A percentile compares a stretch with the other conserved stretches of the same genome.
Conservation (phyloP, 2,329 filamentous ascomycete species). For the Fusarium liriodendri region DNA sequence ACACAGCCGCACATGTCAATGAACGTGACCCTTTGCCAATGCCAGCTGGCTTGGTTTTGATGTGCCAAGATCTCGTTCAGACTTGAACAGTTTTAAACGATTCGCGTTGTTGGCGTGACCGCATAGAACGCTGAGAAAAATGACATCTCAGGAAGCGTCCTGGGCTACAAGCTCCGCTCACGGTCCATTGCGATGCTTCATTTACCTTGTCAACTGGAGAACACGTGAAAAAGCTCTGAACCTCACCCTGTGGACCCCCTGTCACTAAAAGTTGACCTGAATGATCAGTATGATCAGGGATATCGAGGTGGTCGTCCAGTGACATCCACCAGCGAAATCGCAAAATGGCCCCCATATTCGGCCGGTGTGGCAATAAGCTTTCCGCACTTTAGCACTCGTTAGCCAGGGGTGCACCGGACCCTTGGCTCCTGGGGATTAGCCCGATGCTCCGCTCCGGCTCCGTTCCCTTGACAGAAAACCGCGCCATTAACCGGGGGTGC, state of each 20-base stretch:
- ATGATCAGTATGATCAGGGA: background rate
- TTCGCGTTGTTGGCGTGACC: background rate
- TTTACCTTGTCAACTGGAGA: background rate
- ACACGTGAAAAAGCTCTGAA: background rate
- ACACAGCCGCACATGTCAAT: background rate
- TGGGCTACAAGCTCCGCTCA: background rate
- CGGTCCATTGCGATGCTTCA: background rate
- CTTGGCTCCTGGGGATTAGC: background rate
- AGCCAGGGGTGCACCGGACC: constrained; percentile 1
- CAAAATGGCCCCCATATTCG: background rate
- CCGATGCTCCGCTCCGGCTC: constrained; percentile 3
- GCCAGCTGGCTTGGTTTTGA: background rate
- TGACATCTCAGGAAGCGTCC: background rate
- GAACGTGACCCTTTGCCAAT: background rate
- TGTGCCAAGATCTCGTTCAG: background rate
- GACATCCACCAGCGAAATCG: background rate
- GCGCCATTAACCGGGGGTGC: background rate
- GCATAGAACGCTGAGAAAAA: no score
- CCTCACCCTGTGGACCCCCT: background rate
- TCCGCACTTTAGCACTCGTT: background rate
- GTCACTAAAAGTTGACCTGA: background rate
- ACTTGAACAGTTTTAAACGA: no score
- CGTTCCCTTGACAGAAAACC: constrained; percentile 3
- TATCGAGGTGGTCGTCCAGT: background rate
- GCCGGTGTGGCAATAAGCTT: background rate